Evolutionary conservation across 495 filamentous ascomycete genomes (phyloP), one percentile per base, ranked within the genome.

Genomic region (Thermochaetoides thermophila): DNA sequence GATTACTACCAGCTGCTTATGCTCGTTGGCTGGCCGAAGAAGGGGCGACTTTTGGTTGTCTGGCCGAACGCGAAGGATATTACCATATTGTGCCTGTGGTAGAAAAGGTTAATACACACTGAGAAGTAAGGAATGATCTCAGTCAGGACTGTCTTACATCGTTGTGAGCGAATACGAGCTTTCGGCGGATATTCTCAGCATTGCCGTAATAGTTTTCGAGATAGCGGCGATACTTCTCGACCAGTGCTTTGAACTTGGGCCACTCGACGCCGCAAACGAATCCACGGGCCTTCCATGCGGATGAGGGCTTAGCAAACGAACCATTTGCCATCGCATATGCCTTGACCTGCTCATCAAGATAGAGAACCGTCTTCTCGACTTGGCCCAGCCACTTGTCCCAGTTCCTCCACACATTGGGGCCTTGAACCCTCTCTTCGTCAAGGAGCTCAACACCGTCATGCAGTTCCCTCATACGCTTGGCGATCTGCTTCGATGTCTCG

Each of bases 401-500:
- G 45, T 95, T 95, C 32, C 64, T 70, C 71, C 83, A 89, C 21
- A 93, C 78, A 45, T 74, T 74, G 0, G 89, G 78, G 0, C 89
- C 89, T 13, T 66, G 72, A 19, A 79, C 66, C 26, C 72, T 69
- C 54, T 99, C 89, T 29, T 76, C 63, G 9, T 75, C 66, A 0
- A 86, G 69, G 11, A 99, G 65, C 12, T 92, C 81, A 37, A 99
- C 78, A 6, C 89, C 89, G 34, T 91, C 83, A 43, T 99, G 89
- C 14, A 99, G 66, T 56, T 99, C 89, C 38, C 84, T 68, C 82
- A 99, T 92, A 24, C 89, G 77, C 64, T 96, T 99, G n/a, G 89
- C 86, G 50, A 99, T 96, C 43, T 93, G 81, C 45, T 71, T 81
- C 23, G 81, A 86, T 0, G 81, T 94, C 19, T 79, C 78, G 2